These are phyloP conservation scores for Hypoxylon rickii DNA, from an alignment of 495 filamentous ascomycete species.

Conservation along the genomic window DNA sequence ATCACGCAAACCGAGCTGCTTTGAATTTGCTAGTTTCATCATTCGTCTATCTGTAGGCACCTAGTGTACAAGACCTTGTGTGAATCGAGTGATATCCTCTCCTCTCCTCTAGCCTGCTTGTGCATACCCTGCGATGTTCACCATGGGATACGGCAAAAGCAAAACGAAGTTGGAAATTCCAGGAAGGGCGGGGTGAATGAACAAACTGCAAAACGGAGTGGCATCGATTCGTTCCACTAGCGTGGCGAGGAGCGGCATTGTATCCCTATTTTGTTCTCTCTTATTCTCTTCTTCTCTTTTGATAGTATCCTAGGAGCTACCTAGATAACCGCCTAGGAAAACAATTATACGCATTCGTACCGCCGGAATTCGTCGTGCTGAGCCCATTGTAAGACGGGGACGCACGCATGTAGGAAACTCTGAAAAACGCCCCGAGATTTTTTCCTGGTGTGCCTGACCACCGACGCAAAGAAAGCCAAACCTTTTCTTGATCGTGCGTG, in stretches of 20 bases:
- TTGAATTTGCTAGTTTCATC: no score
- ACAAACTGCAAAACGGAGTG: no score
- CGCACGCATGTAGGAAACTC: neutral
- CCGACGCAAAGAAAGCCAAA: neutral
- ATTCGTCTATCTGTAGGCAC: no score
- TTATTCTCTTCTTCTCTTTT: neutral
- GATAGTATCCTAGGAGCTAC: no score
- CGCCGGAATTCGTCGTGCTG: neutral
- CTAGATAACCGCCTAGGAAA: neutral
- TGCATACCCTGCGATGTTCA: no score
- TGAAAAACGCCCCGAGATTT: slow-evolving; percentile 1
- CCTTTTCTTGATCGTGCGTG: neutral
- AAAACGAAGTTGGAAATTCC: no score
- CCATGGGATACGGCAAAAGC: no score
- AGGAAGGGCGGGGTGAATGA: no score
- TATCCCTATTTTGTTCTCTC: neutral
- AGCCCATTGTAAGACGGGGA: neutral
- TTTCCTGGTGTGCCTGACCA: neutral
- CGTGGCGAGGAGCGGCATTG: neutral
- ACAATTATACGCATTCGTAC: neutral
- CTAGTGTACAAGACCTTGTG: no score
- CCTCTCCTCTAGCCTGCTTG: no score
- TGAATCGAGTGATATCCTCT: no score
- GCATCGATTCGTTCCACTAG: neutral
- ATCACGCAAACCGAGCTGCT: no score